Percentiles rank a stretch among this genome's conserved stretches.
Evolutionary conservation across 169 alveolate species (phyloP).

Genomic region (Sarcocystis neurona): DNA sequence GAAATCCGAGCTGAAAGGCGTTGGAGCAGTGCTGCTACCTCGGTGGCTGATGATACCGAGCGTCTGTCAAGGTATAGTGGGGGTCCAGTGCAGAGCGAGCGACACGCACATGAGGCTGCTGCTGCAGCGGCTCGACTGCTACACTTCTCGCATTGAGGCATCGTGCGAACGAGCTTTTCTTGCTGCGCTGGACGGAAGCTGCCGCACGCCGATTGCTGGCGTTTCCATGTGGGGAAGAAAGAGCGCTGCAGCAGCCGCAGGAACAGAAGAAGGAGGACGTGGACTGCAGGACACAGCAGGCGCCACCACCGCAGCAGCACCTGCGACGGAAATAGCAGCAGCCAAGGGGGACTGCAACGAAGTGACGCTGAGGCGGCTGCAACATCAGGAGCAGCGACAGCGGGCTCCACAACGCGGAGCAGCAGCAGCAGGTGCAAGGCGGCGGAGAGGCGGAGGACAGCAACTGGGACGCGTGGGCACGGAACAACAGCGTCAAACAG

Average conservation of each 20-base stretch:
- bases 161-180: constrained; percentile 73
- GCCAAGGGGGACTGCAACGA: too few species aligned
- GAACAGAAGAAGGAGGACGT: too few species aligned
- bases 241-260: too few species aligned
- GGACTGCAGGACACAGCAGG: too few species aligned
- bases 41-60: not conserved
- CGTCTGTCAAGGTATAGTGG: constrained; percentile 44
- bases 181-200: constrained; percentile 70
- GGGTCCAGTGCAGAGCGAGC: constrained; percentile 66
- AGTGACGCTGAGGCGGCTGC: too few species aligned
- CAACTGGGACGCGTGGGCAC: too few species aligned
- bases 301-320: not conserved
- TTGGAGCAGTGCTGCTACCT: constrained; percentile 15
- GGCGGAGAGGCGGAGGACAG: too few species aligned
- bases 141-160: constrained; percentile 25
- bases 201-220: constrained; percentile 74
- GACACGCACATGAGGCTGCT: constrained; percentile 54
- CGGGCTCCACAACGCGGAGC: too few species aligned
- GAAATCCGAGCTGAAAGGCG: not conserved
- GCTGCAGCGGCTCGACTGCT: constrained; percentile 32
- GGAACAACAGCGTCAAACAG: too few species aligned
- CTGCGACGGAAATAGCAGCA: not conserved
- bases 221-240: constrained; percentile 16
- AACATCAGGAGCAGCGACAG: too few species aligned
- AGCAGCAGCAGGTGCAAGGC: too few species aligned